Percentiles rank a stretch among this genome's conserved stretches.
These are phyloP conservation scores for Alternaria panax DNA, from an alignment of 2,329 filamentous ascomycete species.

Conservation along the genomic window DNA sequence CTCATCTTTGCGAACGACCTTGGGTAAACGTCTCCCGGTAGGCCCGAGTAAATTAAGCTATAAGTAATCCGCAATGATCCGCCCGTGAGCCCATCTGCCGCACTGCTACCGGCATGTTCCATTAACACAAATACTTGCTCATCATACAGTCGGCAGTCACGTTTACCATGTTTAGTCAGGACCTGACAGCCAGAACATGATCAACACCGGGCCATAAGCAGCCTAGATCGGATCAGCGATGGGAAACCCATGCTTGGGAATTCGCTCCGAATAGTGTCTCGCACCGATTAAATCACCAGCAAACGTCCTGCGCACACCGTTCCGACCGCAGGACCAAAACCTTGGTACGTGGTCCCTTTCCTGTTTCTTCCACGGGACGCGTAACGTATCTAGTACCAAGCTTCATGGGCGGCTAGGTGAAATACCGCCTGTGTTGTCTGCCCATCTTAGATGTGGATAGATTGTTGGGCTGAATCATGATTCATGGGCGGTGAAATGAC, in stretches of 20 bases:
- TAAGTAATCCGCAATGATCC: not conserved
- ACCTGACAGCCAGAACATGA: not conserved
- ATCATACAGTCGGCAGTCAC: not conserved
- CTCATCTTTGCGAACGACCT: not conserved
- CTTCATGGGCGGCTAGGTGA: not conserved
- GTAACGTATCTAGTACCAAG: not conserved
- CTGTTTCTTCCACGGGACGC: not conserved
- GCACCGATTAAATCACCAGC: slow-evolving; percentile 5
- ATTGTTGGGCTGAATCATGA: not conserved
- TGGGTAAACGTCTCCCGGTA: not conserved
- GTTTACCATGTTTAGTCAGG: not conserved
- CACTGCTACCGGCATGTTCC: not conserved
- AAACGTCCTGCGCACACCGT: slow-evolving; percentile 1
- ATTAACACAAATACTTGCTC: not conserved
- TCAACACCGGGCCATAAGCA: not conserved
- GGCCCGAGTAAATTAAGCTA: not conserved
- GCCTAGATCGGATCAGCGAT: not conserved
- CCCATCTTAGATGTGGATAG: not conserved
- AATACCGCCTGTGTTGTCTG: not conserved
- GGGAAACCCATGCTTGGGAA: not conserved
- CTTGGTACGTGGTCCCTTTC: not conserved
- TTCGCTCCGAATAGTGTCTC: slow-evolving; percentile 1
- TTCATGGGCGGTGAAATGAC: not conserved
- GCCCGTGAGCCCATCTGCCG: not conserved
- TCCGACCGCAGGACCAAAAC: not conserved